Evolutionary conservation across 805 yeast species (phyloP).

Genomic region (Myxozyma neotropica): DNA sequence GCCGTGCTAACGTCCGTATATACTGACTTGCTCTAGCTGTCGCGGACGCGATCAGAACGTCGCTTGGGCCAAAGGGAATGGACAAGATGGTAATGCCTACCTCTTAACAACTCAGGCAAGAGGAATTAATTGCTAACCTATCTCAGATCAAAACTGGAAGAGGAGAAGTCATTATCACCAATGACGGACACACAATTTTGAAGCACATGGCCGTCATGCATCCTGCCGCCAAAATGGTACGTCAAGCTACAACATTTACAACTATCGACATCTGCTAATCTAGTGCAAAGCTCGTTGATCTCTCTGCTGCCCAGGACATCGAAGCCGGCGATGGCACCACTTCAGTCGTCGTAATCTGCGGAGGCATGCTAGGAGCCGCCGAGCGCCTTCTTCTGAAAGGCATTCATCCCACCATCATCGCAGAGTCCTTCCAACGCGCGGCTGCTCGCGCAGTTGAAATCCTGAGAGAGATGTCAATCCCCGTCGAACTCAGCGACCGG

Average conservation of each 20-base stretch:
- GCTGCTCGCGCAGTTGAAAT: constrained; percentile 81
- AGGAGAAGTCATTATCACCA: constrained; percentile 92
- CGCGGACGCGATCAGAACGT: constrained; percentile 91
- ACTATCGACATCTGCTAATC: background rate
- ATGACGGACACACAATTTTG: constrained; percentile 96
- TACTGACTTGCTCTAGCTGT: constrained; percentile 55
- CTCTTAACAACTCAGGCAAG: background rate
- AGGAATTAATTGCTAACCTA: background rate
- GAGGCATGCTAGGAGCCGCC: constrained; percentile 92
- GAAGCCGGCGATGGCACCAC: constrained; percentile 99
- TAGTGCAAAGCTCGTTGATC: constrained; percentile 70
- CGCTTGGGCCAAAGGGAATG: constrained; percentile 99
- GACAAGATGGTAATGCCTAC: constrained; percentile 73
- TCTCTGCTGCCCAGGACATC: constrained; percentile 95
- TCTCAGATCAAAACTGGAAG: constrained; percentile 77
- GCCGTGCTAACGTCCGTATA: background rate
- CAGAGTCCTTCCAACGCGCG: constrained; percentile 90
- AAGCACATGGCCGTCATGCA: constrained; percentile 98
- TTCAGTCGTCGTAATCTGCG: constrained; percentile 92
- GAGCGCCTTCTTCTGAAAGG: constrained; percentile 83
- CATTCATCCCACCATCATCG: constrained; percentile 92
- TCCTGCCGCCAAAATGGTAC: constrained; percentile 94
- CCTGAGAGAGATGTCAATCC: constrained; percentile 78
- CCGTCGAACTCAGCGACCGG: constrained; percentile 76
- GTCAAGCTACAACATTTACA: too few species aligned